Base-by-base conservation (phyloP, 1,284 basidiomycete genomes). In the Cryptococcus sp. region DNA sequence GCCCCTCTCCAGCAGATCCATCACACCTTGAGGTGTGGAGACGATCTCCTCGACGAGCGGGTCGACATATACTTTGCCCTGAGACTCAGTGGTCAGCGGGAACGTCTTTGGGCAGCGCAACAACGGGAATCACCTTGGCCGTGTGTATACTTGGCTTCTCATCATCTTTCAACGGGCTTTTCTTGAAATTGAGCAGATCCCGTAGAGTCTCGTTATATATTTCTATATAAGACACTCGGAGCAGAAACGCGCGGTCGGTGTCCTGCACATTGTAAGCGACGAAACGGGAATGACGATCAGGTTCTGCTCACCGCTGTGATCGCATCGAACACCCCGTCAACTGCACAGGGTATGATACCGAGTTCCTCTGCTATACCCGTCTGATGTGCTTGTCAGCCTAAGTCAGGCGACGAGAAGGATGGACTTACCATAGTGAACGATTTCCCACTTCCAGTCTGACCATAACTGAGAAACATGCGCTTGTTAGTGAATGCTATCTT, bases 171-270 rank as follows among this genome's bases (percentile, higher is more conserved):
- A 69, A 50, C 1, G 65, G 69, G 16, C 66, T 71, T 63, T 68
- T 75, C 53, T 73, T 75, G 45, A 67, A 68, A 52, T 73, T 73
- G 22, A 81, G 72, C 10, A 85, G 73, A 63, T 85, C 84, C 30
- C 82, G 79, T 17, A 85, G 73, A 3, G 79, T 78, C 60, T 85
- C 84, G 63, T 85, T 85, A 78, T 85, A 85, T 59, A 85, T 84
- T 61, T 80, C 84, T 50, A 85, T 78, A 64, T 84, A 85, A 8
- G 82, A 82, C 17, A 84, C 83, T 17, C 83, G 76, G 2, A 85
- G 73, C 8, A 84, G 71, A 61, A 70, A 77, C 0, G 72, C 75
- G 17, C 75, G 67, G 23, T 76, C 72, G 27, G 63, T 60, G 49
- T 77, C 75, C 72, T 76, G 54, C 17, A 30, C 13, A 25, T 64